These are phyloP conservation scores for Rhynchosporium agropyri DNA, from an alignment of 2,329 filamentous ascomycete species.

Conservation along the genomic window DNA sequence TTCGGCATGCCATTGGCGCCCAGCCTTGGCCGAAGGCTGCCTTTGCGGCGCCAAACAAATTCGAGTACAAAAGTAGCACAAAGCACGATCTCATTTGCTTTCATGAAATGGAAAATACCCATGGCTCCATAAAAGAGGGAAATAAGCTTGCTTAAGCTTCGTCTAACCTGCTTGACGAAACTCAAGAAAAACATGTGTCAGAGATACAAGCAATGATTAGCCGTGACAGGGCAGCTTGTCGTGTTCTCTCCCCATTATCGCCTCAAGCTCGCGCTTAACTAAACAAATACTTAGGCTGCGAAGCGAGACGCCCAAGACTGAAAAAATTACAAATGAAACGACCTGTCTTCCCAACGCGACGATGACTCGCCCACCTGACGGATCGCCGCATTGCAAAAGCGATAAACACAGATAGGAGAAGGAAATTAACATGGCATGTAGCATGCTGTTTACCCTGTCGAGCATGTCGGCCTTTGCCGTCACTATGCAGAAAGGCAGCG, in stretches of 20 bases:
- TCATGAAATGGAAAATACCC: neutral
- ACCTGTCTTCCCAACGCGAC: neutral
- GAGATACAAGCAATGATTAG: slow-evolving; percentile 10
- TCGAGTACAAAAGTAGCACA: too few species aligned
- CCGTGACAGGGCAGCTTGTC: neutral
- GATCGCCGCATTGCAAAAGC: neutral
- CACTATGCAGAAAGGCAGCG: neutral
- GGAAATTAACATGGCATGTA: neutral
- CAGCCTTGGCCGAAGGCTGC: slow-evolving; percentile 9
- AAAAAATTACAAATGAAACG: too few species aligned
- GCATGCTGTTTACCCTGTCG: neutral
- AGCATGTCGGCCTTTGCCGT: neutral
- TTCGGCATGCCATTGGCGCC: slow-evolving; percentile 6
- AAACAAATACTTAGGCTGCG: neutral
- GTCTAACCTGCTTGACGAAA: neutral
- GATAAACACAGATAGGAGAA: neutral
- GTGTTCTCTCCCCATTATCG: neutral
- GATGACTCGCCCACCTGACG: slow-evolving; percentile 1
- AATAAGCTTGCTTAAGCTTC: slow-evolving; percentile 13
- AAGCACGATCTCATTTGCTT: neutral
- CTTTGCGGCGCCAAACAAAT: slow-evolving; percentile 1
- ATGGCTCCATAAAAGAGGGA: neutral
- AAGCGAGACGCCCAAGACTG: neutral
- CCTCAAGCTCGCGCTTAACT: too few species aligned
- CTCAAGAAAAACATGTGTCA: slow-evolving; percentile 3